These are phyloP conservation scores for Coriolopsis trogii DNA, from an alignment of 1,284 basidiomycete species.

Conservation along the genomic window DNA sequence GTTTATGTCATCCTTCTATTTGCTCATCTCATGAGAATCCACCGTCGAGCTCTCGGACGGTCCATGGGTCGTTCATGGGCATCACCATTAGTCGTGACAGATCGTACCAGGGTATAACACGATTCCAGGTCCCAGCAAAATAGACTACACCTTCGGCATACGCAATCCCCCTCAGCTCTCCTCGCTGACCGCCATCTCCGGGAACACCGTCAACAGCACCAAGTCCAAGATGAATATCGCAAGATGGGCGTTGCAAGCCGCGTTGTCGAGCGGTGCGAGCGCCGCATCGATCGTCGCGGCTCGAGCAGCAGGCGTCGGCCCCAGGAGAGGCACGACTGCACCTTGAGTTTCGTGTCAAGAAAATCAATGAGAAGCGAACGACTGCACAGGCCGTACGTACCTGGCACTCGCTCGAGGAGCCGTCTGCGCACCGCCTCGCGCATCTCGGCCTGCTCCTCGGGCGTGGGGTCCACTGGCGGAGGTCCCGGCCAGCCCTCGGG, in stretches of 20 bases:
- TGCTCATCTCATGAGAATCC: too few species aligned
- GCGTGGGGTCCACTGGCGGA: slow-evolving; percentile 64
- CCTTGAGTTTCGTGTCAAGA: slow-evolving; percentile 27
- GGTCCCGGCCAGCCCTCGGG: slow-evolving; percentile 81
- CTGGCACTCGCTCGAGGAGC: slow-evolving; percentile 46
- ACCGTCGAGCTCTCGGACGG: too few species aligned
- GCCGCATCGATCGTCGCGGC: slow-evolving; percentile 47
- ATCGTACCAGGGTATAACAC: slow-evolving; percentile 3
- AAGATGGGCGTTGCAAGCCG: slow-evolving; percentile 69
- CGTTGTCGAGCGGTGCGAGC: slow-evolving; percentile 59
- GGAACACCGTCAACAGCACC: slow-evolving; percentile 62
- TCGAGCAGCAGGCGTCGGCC: slow-evolving; percentile 44
- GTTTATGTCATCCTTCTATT: slow-evolving; percentile 14
- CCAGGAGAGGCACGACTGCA: slow-evolving; percentile 47
- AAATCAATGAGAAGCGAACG: neutral
- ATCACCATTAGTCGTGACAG: slow-evolving; percentile 5
- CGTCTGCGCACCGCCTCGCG: slow-evolving; percentile 53
- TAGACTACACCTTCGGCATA: neutral
- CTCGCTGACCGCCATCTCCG: slow-evolving; percentile 53
- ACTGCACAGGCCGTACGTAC: slow-evolving; percentile 37
- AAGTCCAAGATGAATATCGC: slow-evolving; percentile 66
- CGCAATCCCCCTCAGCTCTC: slow-evolving; percentile 10
- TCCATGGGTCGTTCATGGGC: neutral
- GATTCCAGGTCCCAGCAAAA: neutral
- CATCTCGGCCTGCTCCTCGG: slow-evolving; percentile 67